Percentiles rank a stretch among this genome's conserved stretches.
These are phyloP conservation scores for Rhipidocladum racemiflorum DNA, from an alignment of 176 grass and related monocot genomes.

Conservation along the genomic window DNA sequence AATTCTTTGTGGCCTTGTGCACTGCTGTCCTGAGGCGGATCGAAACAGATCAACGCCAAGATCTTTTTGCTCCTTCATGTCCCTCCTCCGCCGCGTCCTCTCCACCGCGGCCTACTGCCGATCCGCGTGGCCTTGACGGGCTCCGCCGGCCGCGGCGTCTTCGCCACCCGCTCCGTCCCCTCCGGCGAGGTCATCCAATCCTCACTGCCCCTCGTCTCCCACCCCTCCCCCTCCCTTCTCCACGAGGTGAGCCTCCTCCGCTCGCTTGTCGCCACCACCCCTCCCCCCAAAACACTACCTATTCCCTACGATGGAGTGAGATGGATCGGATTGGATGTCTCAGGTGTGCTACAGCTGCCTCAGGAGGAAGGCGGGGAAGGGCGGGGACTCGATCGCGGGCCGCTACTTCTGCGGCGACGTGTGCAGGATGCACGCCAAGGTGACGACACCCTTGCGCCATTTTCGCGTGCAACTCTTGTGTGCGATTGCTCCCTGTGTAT, in stretches of 20 bases:
- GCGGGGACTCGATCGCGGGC: neutral
- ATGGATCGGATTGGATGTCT: neutral
- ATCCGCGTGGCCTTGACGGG: constrained; percentile 62
- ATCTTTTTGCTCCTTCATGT: neutral
- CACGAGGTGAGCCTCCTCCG: constrained; percentile 46
- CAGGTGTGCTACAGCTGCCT: constrained; percentile 89
- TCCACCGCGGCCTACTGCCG: constrained; percentile 38
- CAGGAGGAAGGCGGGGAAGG: constrained; percentile 47
- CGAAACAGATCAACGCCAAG: constrained; percentile 24
- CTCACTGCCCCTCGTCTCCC: constrained; percentile 58
- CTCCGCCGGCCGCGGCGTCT: constrained; percentile 66
- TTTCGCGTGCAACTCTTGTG: neutral
- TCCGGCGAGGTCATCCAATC: constrained; percentile 70
- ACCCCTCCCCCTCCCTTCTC: constrained; percentile 56
- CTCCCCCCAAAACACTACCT: neutral
- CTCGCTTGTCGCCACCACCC: neutral
- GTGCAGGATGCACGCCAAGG: constrained; percentile 64
- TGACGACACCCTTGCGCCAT: constrained; percentile 7
- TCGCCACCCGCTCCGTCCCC: constrained; percentile 57
- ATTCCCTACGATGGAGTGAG: neutral
- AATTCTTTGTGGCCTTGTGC: too few relatives aligned
- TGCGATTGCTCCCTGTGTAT: neutral
- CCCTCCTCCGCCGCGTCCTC: constrained; percentile 30
- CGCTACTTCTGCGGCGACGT: constrained; percentile 64
- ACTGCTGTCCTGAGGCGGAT: too few relatives aligned